phyloP scores from a whole-genome alignment of 176 grass and related monocot genomes.

The Panicum miliaceum region DNA sequence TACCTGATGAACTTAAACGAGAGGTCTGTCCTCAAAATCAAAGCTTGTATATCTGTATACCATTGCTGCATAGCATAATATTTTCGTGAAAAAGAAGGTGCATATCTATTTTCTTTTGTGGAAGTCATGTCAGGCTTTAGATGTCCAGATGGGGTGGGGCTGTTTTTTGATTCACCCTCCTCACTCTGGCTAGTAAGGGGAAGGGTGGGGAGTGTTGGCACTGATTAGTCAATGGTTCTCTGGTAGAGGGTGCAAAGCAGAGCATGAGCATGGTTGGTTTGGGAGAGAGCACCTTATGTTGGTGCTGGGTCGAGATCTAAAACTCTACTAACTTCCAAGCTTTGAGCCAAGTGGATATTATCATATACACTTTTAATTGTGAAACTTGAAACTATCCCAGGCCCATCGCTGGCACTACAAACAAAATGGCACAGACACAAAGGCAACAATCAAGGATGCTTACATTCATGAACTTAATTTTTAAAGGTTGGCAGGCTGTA shows the following conservation, averaged over 20 bases:
- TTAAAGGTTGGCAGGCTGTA: background rate
- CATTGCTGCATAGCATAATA: slow-evolving; percentile 20
- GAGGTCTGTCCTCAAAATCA: slow-evolving; percentile 55
- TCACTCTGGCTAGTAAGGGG: background rate
- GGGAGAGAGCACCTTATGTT: background rate
- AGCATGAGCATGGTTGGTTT: background rate
- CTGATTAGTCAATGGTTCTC: background rate
- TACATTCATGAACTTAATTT: background rate
- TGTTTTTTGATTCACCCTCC: background rate
- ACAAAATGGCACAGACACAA: background rate
- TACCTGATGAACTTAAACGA: slow-evolving; percentile 67
- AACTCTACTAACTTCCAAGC: background rate
- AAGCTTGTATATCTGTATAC: slow-evolving; percentile 35
- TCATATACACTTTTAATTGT: background rate
- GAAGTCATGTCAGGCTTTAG: slow-evolving; percentile 20
- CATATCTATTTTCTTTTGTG: background rate
- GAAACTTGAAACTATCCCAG: background rate
- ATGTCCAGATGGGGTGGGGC: background rate
- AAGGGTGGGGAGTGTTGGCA: background rate
- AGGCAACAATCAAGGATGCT: background rate
- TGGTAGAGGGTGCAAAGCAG: background rate
- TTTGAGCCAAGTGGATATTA: slow-evolving; percentile 9
- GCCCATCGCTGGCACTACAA: background rate
- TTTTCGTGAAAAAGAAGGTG: background rate
- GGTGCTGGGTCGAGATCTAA: background rate